Percentiles rank a stretch among this genome's conserved stretches.
These are phyloP conservation scores for Candida dajiaensis DNA, from an alignment of 805 yeast species.

Conservation along the genomic window DNA sequence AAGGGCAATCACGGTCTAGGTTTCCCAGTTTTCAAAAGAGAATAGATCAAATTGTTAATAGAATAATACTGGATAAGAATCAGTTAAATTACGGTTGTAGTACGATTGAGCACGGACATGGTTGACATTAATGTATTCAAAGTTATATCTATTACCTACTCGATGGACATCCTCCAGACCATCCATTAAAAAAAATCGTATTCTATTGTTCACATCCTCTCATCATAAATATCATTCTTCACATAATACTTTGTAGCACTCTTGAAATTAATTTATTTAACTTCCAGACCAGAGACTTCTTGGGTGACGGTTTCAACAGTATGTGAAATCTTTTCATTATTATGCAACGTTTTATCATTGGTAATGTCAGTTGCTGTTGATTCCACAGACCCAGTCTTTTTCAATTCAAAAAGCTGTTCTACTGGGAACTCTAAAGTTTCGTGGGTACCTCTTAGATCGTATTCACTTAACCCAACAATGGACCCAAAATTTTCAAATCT, in stretches of 20 bases:
- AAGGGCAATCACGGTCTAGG: slow-evolving; percentile 50
- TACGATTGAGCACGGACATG: too few relatives aligned
- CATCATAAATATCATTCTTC: not conserved
- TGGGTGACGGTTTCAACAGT: not conserved
- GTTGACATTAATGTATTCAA: too few relatives aligned
- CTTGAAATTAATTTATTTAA: not conserved
- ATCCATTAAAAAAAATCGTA: too few relatives aligned
- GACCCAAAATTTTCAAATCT: slow-evolving; percentile 67
- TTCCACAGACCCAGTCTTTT: not conserved
- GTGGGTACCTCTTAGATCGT: slow-evolving; percentile 55
- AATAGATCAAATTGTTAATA: not conserved
- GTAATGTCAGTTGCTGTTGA: not conserved
- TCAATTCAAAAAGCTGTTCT: not conserved
- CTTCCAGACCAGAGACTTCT: not conserved
- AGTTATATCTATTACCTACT: too few relatives aligned
- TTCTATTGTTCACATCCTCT: too few relatives aligned
- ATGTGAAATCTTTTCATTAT: not conserved
- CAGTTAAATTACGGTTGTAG: too few relatives aligned
- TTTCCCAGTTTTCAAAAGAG: slow-evolving; percentile 22
- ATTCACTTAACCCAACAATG: slow-evolving; percentile 72
- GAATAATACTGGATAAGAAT: too few relatives aligned
- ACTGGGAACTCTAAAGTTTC: slow-evolving; percentile 5
- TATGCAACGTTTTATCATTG: not conserved
- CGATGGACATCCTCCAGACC: too few relatives aligned
- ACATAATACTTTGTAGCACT: not conserved